phyloP scores from a whole-genome alignment of 2,329 filamentous ascomycete genomes.

The Aotearoamyces nothofagi region DNA sequence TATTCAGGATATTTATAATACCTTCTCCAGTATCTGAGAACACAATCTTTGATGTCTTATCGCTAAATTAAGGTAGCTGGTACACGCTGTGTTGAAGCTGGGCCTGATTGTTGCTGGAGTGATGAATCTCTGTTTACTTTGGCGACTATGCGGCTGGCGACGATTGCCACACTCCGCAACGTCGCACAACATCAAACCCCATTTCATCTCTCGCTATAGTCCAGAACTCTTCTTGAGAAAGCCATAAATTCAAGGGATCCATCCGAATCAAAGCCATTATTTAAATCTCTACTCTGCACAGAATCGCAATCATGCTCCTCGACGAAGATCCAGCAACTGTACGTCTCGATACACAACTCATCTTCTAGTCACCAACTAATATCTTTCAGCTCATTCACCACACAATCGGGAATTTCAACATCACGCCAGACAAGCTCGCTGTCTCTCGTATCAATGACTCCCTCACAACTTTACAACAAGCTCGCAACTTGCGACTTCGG shows the following conservation, averaged over 20 bases:
- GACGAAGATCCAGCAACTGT: conserved; percentile 85
- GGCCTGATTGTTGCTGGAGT: conserved; percentile 5
- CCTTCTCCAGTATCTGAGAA: too few species aligned
- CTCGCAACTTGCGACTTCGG: conserved; percentile 62
- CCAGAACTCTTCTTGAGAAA: too few species aligned
- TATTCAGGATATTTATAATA: too few species aligned
- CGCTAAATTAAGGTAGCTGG: too few species aligned
- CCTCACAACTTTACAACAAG: conserved; percentile 67
- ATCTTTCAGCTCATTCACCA: conserved; percentile 64
- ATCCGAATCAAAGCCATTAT: too few species aligned
- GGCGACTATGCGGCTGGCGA: too few species aligned
- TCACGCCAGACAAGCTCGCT: conserved; percentile 70
- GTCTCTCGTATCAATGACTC: conserved; percentile 75
- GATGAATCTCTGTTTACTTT: conserved; percentile 1
- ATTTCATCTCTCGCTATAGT: too few species aligned
- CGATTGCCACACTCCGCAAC: too few species aligned
- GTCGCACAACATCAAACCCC: too few species aligned
- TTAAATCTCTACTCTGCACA: neutral
- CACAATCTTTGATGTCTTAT: too few species aligned
- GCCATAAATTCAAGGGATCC: too few species aligned
- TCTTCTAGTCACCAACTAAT: conserved; percentile 4
- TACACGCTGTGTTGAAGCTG: too few species aligned
- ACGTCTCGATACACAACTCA: conserved; percentile 23
- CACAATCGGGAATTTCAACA: conserved; percentile 92
- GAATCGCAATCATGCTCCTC: conserved; percentile 60